phyloP scores from a whole-genome alignment of 2,329 filamentous ascomycete genomes.

The Exophiala mesophila region DNA sequence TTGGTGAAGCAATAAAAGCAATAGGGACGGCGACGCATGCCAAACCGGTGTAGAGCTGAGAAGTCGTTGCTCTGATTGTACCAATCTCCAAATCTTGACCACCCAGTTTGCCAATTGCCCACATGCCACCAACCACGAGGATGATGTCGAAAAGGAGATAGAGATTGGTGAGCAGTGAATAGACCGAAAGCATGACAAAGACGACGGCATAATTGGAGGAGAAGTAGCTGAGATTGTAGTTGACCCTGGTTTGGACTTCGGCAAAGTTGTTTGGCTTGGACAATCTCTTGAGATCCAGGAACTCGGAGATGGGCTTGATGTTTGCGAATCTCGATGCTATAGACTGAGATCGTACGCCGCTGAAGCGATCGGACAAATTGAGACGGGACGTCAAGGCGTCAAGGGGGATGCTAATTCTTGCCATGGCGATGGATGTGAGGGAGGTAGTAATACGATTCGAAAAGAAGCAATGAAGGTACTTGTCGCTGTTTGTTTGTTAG shows the following conservation, averaged over 20 bases:
- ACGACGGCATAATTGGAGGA: constrained; percentile 96
- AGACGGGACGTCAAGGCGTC: constrained; percentile 87
- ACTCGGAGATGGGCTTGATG: constrained; percentile 84
- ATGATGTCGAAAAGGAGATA: constrained; percentile 87
- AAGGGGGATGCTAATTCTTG: constrained; percentile 86
- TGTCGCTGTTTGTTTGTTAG: too few species aligned
- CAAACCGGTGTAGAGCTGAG: constrained; percentile 88
- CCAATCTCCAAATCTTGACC: constrained; percentile 86
- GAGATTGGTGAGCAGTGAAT: constrained; percentile 84
- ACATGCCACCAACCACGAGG: constrained; percentile 80
- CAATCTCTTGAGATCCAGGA: constrained; percentile 90
- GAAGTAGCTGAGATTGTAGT: constrained; percentile 96
- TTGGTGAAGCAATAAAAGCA: constrained; percentile 76
- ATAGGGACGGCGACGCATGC: constrained; percentile 78
- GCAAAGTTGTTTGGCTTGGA: constrained; percentile 90
- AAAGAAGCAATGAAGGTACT: too few species aligned
- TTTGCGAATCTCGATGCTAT: constrained; percentile 83
- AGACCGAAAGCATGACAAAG: constrained; percentile 93
- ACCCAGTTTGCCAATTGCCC: constrained; percentile 82
- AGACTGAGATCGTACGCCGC: constrained; percentile 72
- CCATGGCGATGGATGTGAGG: constrained; percentile 50
- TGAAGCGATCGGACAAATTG: constrained; percentile 79
- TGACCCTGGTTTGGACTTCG: constrained; percentile 85
- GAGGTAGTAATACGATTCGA: background rate
- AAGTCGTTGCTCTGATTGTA: constrained; percentile 74